Evolutionary conservation across 768 basidiomycete genomes (phyloP).

Genomic region (Suillus placidus): DNA sequence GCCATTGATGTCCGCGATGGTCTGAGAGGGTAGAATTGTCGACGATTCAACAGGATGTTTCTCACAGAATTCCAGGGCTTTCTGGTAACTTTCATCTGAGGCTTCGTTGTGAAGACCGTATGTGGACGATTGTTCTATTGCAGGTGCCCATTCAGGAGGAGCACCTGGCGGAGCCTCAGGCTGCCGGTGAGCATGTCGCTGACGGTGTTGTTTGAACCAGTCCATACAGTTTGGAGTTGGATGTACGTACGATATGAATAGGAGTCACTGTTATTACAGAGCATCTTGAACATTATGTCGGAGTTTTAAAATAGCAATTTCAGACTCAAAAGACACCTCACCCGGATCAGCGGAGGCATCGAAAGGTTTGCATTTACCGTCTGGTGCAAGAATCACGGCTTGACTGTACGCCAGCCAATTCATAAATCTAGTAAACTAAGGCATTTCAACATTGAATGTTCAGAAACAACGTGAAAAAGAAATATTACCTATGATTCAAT

Average conservation of each 20-base stretch:
- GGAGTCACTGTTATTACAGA: background rate
- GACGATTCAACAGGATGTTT: conserved; percentile 43
- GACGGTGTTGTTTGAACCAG: background rate
- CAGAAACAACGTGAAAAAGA: background rate
- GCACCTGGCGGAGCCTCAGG: background rate
- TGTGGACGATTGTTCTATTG: conserved; percentile 51
- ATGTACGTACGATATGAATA: too few relatives aligned
- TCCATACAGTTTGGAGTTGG: background rate
- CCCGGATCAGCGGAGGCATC: conserved; percentile 47
- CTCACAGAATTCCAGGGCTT: conserved; percentile 54
- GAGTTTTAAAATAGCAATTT: background rate
- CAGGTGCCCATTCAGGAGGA: conserved; percentile 63
- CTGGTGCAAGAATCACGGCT: conserved; percentile 40
- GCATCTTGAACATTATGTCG: background rate
- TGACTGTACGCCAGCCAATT: conserved; percentile 43
- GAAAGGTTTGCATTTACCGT: conserved; percentile 48
- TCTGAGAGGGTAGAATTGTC: conserved; percentile 50
- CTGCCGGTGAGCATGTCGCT: background rate
- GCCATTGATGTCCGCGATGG: conserved; percentile 52
- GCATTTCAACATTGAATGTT: background rate
- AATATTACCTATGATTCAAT: conserved; percentile 41
- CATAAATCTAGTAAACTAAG: conserved; percentile 27
- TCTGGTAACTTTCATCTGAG: conserved; percentile 53
- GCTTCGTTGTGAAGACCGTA: conserved; percentile 61
- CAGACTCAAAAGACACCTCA: conserved; percentile 21